Conservation (phyloP, 192 early-diverging fungal genomes). For the Backusella liffmaniae region DNA sequence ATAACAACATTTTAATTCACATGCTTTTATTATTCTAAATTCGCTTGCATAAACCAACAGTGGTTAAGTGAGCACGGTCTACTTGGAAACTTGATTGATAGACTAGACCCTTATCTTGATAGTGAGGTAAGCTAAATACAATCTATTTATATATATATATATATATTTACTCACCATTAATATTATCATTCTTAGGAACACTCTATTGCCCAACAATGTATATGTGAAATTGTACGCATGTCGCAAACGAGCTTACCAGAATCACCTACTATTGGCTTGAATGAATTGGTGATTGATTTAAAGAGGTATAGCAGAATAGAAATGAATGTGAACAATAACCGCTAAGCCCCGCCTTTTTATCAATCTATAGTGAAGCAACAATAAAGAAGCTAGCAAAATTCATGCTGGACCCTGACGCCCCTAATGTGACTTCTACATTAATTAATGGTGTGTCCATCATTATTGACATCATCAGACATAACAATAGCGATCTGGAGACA, state of each 20-base stretch:
- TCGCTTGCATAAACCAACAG: constrained; percentile 34
- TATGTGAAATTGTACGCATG: constrained; percentile 41
- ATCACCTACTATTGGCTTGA: constrained; percentile 34
- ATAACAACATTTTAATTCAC: not conserved
- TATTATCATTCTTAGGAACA: constrained; percentile 27
- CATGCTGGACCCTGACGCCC: constrained; percentile 81
- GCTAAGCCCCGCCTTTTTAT: not conserved
- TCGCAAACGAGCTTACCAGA: constrained; percentile 39
- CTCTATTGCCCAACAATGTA: constrained; percentile 41
- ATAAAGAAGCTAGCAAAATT: constrained; percentile 77
- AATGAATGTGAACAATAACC: not conserved
- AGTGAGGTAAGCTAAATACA: constrained; percentile 57
- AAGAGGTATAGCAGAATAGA: constrained; percentile 27
- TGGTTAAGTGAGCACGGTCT: constrained; percentile 87
- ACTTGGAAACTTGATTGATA: constrained; percentile 72
- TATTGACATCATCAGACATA: constrained; percentile 96
- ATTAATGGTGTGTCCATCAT: constrained; percentile 95
- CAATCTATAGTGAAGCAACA: constrained; percentile 61
- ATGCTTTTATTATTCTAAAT: constrained; percentile 13
- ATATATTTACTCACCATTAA: not conserved
- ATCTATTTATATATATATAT: not conserved
- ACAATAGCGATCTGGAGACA: constrained; percentile 57
- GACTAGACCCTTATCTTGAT: constrained; percentile 78
- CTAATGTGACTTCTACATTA: constrained; percentile 82
- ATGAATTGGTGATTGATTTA: constrained; percentile 34